Evolutionary conservation across 768 basidiomycete genomes (phyloP).

Genomic region (Termitomyces sp.): DNA sequence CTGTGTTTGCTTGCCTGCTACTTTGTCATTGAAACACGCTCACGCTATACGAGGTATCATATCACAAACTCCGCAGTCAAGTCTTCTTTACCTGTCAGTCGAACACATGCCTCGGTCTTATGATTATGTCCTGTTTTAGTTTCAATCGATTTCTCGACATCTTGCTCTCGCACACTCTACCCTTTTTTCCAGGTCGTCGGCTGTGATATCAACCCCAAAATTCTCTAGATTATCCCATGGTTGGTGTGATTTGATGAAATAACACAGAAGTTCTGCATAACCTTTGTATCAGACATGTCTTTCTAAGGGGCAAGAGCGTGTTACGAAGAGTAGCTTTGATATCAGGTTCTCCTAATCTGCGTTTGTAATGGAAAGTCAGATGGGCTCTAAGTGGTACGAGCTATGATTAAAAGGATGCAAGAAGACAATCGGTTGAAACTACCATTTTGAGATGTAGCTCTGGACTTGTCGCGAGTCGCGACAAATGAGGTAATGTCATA

Average conservation of each 20-base stretch:
- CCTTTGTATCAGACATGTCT: background rate
- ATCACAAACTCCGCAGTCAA: constrained; percentile 8
- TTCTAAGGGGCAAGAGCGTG: background rate
- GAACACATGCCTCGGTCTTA: constrained; percentile 4
- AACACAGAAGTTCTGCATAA: background rate
- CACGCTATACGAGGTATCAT: constrained; percentile 5
- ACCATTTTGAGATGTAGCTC: background rate
- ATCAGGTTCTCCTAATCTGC: background rate
- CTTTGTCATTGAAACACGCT: constrained; percentile 2
- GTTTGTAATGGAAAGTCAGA: background rate
- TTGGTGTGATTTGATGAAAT: background rate
- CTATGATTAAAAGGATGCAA: background rate
- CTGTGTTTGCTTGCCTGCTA: background rate
- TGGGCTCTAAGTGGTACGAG: background rate
- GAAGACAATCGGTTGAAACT: background rate
- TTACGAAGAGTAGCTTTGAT: background rate
- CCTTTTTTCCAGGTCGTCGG: background rate
- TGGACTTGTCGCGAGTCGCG: background rate
- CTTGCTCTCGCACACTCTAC: background rate
- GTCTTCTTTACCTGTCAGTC: constrained; percentile 2
- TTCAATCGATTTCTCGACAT: background rate
- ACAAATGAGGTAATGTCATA: background rate
- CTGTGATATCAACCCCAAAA: background rate
- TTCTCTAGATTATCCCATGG: background rate
- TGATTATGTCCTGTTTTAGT: constrained; percentile 5